These are phyloP conservation scores for Fragilariopsis cylindrus DNA, from an alignment of 108 stramenopile species.

Conservation along the genomic window DNA sequence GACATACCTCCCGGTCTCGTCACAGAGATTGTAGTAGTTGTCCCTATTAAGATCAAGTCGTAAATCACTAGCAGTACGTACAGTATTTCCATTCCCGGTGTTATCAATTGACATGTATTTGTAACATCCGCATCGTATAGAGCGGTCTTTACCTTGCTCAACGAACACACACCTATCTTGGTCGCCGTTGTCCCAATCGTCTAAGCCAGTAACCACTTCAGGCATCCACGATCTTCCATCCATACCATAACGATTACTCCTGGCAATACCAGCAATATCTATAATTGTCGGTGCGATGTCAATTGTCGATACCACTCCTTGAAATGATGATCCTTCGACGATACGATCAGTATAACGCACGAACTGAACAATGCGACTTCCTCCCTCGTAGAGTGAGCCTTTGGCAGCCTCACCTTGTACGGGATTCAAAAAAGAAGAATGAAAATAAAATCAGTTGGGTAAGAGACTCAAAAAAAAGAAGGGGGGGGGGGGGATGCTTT, in stretches of 20 bases:
- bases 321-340: constrained; percentile 8
- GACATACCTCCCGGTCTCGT: constrained; percentile 3
- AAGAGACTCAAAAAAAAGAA: too few relatives aligned
- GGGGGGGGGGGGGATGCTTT: too few relatives aligned
- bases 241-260: constrained; percentile 14
- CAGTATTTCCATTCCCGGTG: background rate
- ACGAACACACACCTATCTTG: constrained; percentile 36
- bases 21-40: constrained; percentile 11
- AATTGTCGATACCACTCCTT: constrained; percentile 28
- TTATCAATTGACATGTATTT: constrained; percentile 14
- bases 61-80: background rate
- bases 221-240: constrained; percentile 40
- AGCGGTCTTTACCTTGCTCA: constrained; percentile 31
- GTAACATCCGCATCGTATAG: constrained; percentile 42
- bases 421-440: too few relatives aligned
- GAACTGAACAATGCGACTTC: constrained; percentile 36
- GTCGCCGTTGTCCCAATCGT: background rate
- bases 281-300: constrained; percentile 37
- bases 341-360: constrained; percentile 33
- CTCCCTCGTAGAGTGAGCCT: constrained; percentile 35
- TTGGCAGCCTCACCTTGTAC: constrained; percentile 15
- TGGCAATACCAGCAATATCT: constrained; percentile 32
- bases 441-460: too few relatives aligned
- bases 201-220: background rate
- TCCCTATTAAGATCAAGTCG: background rate